Evolutionary conservation across 257 asterid species (phyloP), one percentile per base, ranked within the genome.

Genomic region (Rubia yunnanensis): DNA sequence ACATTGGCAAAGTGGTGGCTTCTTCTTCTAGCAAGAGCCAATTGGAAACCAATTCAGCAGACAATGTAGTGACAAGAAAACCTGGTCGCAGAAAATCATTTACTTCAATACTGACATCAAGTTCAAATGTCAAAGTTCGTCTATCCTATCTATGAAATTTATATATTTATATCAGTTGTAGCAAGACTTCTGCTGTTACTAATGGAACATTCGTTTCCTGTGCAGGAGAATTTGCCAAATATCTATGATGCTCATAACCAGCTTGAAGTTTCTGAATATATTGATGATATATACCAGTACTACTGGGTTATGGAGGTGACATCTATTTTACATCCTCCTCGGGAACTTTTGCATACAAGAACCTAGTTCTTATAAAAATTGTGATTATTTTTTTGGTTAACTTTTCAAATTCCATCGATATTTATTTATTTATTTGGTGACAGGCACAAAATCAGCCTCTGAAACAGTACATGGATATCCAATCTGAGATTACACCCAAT

Each of bases 281-380:
- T 92, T 36, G 96, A 89, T 72, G 97, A 92, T 73, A 87, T 92
- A 81, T 92, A 92, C 78, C 85, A 79, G 64, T 89, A 82, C 76
- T 92, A 92, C 67, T 92, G 99, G 99, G 87, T 92, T 74, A 79
- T 86, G 87, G 99, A 92, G 98, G 98, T 89, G 58, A 63, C 58
- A 36, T 35, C 39, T 60, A 50, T 70, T 72, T 69, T 35, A 50
- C 54, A 22, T n/a, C 57, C 11, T 20, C 11, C 18, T 26, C 57
- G 8, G 44, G 17, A 64, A 30, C 20, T 2, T n/a, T 15, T 57
- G 20, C 20, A 30, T 9, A 1, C 18, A 22, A 9, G 41, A 8
- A 59, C 11, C 30, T 58, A 22, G 23, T 69, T 55, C 15, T 7
- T 24, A 7, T 30, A 59, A 13, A 31, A 20, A 13, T 44, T 6